phyloP scores from a whole-genome alignment of 352 stramenopile species.

The Phytophthora lateralis region DNA sequence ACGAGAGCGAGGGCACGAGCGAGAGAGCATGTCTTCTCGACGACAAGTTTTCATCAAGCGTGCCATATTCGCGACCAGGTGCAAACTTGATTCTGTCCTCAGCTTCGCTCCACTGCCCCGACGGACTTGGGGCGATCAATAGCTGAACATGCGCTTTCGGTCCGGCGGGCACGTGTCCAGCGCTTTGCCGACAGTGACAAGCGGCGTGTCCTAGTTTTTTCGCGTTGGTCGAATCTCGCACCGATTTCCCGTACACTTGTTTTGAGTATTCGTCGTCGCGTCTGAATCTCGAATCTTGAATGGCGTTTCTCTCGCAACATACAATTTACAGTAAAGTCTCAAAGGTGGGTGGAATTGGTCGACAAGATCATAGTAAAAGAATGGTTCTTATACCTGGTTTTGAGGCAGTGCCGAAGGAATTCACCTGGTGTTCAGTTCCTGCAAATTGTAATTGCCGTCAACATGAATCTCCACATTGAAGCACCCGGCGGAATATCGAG shows the following conservation, averaged over 20 bases:
- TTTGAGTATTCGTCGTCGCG: not conserved
- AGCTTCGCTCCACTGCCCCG: no score
- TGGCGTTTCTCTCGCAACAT: not conserved
- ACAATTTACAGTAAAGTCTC: not conserved
- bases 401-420: not conserved
- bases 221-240: conserved; percentile 1
- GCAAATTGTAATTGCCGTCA: not conserved
- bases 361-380: not conserved
- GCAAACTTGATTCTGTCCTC: no score
- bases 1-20: not conserved
- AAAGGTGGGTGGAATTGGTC: not conserved
- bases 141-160: no score
- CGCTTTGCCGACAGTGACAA: not conserved
- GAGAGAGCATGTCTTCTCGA: not conserved
- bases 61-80: not conserved
- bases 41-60: not conserved
- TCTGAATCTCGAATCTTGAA: conserved; percentile 2
- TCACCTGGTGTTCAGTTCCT: not conserved
- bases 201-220: not conserved
- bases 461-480: conserved; percentile 32
- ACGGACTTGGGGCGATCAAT: no score
- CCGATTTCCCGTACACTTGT: not conserved
- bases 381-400: not conserved
- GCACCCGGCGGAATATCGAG: conserved; percentile 14
- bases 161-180: no score